These are phyloP conservation scores for Vigna unguiculata DNA, from an alignment of 306 rosid genomes.

Conservation along the genomic window DNA sequence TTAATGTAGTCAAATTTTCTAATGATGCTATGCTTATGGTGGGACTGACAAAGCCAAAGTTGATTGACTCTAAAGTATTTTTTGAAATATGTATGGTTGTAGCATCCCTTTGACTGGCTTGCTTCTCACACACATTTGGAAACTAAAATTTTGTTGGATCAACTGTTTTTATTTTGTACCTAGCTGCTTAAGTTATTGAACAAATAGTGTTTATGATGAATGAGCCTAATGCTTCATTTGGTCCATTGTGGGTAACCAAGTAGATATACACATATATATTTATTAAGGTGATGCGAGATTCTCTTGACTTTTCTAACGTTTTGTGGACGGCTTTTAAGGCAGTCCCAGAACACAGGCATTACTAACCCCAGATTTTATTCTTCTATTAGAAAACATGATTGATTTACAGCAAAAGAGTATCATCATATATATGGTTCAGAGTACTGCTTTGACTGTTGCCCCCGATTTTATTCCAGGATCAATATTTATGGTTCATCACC, in stretches of 20 bases:
- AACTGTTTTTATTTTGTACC: no score
- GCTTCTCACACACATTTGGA: no score
- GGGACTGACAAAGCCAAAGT: no score
- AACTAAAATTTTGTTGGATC: no score
- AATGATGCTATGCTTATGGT: no score
- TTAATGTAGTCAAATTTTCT: no score
- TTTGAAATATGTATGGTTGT: no score
- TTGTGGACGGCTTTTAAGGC: background rate
- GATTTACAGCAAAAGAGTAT: slow-evolving; percentile 36
- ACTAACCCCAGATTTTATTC: slow-evolving; percentile 13
- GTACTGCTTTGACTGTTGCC: slow-evolving; percentile 40
- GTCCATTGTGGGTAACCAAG: background rate
- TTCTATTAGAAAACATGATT: background rate
- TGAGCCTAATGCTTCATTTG: background rate
- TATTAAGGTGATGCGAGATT: slow-evolving; percentile 1
- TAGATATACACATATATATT: no score
- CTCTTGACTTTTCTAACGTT: background rate
- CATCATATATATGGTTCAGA: slow-evolving; percentile 42
- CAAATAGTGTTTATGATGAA: no score
- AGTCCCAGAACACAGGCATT: slow-evolving; percentile 1
- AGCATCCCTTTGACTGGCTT: no score
- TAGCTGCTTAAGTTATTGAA: no score
- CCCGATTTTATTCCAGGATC: slow-evolving; percentile 35
- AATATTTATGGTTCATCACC: slow-evolving; percentile 4
- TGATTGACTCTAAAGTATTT: no score